Base-by-base conservation (phyloP, 1,284 basidiomycete genomes). In the Boletus holoroseus region DNA sequence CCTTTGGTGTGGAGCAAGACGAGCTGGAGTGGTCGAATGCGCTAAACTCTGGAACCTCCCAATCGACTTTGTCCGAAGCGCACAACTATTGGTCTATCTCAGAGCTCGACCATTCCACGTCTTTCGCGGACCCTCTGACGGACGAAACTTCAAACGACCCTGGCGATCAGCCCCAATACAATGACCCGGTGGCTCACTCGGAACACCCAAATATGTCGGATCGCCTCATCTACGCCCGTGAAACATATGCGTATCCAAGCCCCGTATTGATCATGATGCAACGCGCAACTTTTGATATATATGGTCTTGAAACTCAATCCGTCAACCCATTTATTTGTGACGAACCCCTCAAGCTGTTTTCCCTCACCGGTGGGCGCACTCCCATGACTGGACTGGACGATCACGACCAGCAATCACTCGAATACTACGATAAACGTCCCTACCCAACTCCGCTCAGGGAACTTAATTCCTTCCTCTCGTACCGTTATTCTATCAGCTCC, bases 241-340 rank as follows among this genome's bases (percentile, higher is more conserved):
- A 34, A 1, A 11, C n/a, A 1, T 63, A 60, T 24, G 59, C 44
- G 1, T 18, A 18, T 40, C 61, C 59, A 16, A 59, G 49, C 20
- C 60, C 60, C 18, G 18, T 61, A 11, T 1, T 54, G 51, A 5
- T 26, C 32, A 59, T 64, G 30, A 47, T 64, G 6, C 18, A 42
- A 35, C 61, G 60, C 18, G 51, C 55, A 22, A 11, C 0, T 1
- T 3, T 63, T 15, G 60, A 62, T 7, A 3, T 2, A 8, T 0
- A 12, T 0, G 53, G 51, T 3, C 41, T 40, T 16, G 8, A 5
- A 8, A 16, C 34, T 0, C 31, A 34, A 12, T 40, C 42, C 1
- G 22, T 55, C 43, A 0, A 51, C 36, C 27, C 38, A 5, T n/a
- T 0, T 2, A 1, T n/a, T 0, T 42, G 24, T 15, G n/a, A 3